Base-by-base conservation (phyloP, 2,329 filamentous ascomycete species). In the Fusarium chlamydosporum region DNA sequence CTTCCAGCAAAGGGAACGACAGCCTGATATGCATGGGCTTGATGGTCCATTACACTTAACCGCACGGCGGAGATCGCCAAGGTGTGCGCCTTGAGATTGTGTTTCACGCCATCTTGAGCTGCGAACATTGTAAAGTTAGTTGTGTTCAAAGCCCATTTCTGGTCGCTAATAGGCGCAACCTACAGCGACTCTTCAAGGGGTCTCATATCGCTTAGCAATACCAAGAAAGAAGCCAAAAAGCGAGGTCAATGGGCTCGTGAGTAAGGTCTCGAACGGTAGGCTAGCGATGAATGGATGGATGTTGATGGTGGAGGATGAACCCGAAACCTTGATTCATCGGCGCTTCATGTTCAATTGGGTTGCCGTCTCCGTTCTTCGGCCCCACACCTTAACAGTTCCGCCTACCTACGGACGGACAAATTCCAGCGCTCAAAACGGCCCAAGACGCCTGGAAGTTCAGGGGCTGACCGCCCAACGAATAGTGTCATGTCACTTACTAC, bases 1-100 rank as follows among this genome's bases (percentile, higher is more conserved):
- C 88, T 97, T 97, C 95, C 95, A 98, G 79, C 92, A 97, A 37
- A 96, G 86, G 4, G 95, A 97, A 57, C 94, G 89, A 68, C 94
- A 88, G 15, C 93, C 93, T 46, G 89, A 83, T 54, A 89, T 81
- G 76, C 91, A 93, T 48, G 90, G 88, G 73, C 86, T 91, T 12
- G 79, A 78, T 16, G 85, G 78, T 18, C 86, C 86, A 72, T 89
- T 85, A 67, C 85, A 81, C 77, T 85, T 88, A 53, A 92, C 85
- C n/a, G 88, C 88, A 68, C 83, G 83, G 78, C 87, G 89, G 56
- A 94, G 82, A 63, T 89, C 85, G n/a, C 81, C 80, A 61, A 91
- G 81, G 73, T 84, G 86, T 56, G 83, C 81, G 71, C 85, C 84
- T 74, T 88, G 82, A 71, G 80, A 82, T 74, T 88, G 85, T 37